Conservation (phyloP, 179 eudicot genomes). For the Gypsophila paniculata region DNA sequence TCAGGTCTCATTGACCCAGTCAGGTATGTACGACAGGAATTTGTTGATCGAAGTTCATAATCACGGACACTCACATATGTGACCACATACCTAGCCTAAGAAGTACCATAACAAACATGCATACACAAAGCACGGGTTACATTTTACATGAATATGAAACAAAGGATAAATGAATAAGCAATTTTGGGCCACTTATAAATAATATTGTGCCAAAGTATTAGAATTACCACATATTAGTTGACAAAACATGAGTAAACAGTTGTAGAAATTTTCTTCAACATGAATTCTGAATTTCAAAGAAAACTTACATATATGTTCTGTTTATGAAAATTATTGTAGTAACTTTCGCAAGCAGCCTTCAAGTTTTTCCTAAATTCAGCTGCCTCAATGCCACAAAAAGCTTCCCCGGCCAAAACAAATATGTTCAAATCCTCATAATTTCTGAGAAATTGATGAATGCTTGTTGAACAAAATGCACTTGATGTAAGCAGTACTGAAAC, state of each 20-base stretch:
- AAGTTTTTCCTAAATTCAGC: slow-evolving; percentile 73
- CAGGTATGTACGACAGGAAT: background rate
- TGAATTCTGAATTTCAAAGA: background rate
- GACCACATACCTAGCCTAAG: background rate
- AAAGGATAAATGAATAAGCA: background rate
- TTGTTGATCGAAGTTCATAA: background rate
- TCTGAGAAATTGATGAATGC: slow-evolving; percentile 88
- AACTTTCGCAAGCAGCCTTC: slow-evolving; percentile 73
- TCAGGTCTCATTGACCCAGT: background rate
- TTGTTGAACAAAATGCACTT: slow-evolving; percentile 74
- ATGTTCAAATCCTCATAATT: slow-evolving; percentile 76
- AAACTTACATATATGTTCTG: slow-evolving; percentile 83
- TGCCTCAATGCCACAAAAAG: slow-evolving; percentile 81
- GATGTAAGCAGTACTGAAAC: slow-evolving; percentile 82
- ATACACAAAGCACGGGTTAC: background rate
- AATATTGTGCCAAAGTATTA: background rate
- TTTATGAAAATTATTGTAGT: slow-evolving; percentile 71
- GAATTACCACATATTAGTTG: background rate
- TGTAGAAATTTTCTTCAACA: background rate
- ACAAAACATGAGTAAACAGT: background rate
- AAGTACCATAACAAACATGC: slow-evolving; percentile 5
- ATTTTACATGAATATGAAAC: background rate
- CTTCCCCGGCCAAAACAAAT: slow-evolving; percentile 83
- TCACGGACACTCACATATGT: slow-evolving; percentile 5
- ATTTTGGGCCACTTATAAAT: background rate